These are phyloP conservation scores for Rubroshorea leprosula DNA, from an alignment of 345 rosid species.

Conservation along the genomic window DNA sequence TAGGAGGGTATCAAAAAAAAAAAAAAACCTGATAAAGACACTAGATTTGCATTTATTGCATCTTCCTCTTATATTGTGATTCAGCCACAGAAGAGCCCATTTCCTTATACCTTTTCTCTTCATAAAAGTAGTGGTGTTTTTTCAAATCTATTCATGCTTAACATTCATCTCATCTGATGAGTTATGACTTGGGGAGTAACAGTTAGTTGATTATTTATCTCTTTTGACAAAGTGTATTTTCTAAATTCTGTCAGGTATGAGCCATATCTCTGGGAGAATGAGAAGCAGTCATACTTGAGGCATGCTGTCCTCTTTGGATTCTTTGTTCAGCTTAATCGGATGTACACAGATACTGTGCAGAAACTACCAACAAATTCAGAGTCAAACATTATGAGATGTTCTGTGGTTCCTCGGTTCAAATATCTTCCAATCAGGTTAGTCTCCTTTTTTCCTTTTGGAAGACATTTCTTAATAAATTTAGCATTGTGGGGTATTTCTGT, in stretches of 20 bases:
- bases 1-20: no score
- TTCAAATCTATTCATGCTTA: no score
- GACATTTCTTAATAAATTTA: not conserved
- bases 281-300: constrained; percentile 76
- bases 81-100: no score
- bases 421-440: constrained; percentile 92
- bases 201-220: not conserved
- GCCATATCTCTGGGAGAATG: constrained; percentile 94
- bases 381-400: constrained; percentile 94
- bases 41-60: constrained; percentile 11
- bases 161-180: no score
- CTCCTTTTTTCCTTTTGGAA: not conserved
- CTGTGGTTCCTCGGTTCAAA: constrained; percentile 87
- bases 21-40: no score
- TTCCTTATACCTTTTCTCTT: no score
- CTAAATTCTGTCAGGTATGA: constrained; percentile 53
- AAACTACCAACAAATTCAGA: constrained; percentile 86
- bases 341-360: constrained; percentile 81
- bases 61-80: not conserved
- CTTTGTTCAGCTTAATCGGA: constrained; percentile 92
- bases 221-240: not conserved
- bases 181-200: no score
- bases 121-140: no score
- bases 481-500: not conserved
- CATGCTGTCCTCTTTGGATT: constrained; percentile 98